Evolutionary conservation across 306 rosid species (phyloP).

Genomic region (Ziziphus jujuba): DNA sequence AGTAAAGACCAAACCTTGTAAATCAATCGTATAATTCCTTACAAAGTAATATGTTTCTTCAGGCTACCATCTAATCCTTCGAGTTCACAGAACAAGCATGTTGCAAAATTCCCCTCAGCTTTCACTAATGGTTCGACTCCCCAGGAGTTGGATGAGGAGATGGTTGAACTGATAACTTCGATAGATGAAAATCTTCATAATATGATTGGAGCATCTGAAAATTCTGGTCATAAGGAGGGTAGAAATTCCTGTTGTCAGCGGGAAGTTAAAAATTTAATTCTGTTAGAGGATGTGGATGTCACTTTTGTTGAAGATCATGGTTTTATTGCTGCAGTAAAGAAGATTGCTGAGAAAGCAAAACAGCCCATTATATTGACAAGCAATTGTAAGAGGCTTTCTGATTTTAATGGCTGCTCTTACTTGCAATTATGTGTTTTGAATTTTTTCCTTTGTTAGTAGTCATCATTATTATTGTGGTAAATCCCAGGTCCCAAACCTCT

Average conservation of each 20-base stretch:
- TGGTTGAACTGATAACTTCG: conserved; percentile 40
- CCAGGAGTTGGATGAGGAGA: conserved; percentile 37
- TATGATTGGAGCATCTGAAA: conserved; percentile 29
- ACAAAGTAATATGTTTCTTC: conserved; percentile 23
- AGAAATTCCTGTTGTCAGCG: conserved; percentile 22
- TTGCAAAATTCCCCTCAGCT: conserved; percentile 29
- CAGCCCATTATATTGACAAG: conserved; percentile 92
- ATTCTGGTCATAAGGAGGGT: conserved; percentile 25
- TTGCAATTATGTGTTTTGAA: conserved; percentile 24
- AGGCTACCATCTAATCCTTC: conserved; percentile 44
- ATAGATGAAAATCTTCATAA: conserved; percentile 47
- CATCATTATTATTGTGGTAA: conserved; percentile 32
- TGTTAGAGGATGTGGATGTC: conserved; percentile 85
- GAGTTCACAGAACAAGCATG: conserved; percentile 36
- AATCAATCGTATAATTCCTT: conserved; percentile 7
- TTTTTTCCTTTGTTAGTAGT: conserved; percentile 1
- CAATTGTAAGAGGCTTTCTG: conserved; percentile 68
- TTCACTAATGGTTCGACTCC: conserved; percentile 33
- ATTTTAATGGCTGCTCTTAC: conserved; percentile 16
- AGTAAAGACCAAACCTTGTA: background rate
- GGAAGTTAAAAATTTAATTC: conserved; percentile 58
- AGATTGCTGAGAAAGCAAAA: conserved; percentile 70
- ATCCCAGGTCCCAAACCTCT: conserved; percentile 55
- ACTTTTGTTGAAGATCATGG: conserved; percentile 84
- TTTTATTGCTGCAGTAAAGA: conserved; percentile 71